These are phyloP conservation scores for Elongisporangium prolatum DNA, from an alignment of 352 stramenopile species.

Conservation along the genomic window DNA sequence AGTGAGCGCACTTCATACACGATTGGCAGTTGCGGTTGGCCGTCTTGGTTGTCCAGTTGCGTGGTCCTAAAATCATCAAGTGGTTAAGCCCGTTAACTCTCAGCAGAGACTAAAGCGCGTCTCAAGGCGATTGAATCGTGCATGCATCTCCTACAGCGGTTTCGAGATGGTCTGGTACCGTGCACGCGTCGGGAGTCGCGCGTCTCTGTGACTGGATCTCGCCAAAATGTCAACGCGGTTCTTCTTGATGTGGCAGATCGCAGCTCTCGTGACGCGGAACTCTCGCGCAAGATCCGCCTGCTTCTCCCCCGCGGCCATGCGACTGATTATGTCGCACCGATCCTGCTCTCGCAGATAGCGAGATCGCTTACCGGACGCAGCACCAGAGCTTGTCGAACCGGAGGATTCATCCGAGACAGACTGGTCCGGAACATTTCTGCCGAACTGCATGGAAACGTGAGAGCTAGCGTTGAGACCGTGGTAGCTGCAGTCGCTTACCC, in stretches of 20 bases:
- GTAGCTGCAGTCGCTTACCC: too few relatives aligned
- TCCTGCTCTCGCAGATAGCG: slow-evolving; percentile 19
- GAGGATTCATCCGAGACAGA: not conserved
- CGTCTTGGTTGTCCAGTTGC: not conserved
- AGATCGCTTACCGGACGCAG: slow-evolving; percentile 10
- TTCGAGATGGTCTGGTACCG: not conserved
- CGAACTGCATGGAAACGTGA: too few relatives aligned
- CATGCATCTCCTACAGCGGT: not conserved
- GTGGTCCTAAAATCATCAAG: not conserved
- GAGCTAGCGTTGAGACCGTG: too few relatives aligned
- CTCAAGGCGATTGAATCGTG: not conserved
- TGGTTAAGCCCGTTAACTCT: too few relatives aligned
- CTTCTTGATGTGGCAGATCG: slow-evolving; percentile 40
- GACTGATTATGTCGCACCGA: slow-evolving; percentile 23
- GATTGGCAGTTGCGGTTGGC: not conserved
- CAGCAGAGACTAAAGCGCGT: too few relatives aligned
- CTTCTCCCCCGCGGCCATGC: slow-evolving; percentile 29
- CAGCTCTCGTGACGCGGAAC: slow-evolving; percentile 28
- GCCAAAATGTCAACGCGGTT: slow-evolving; percentile 33
- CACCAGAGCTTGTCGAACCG: not conserved
- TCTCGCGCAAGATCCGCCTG: slow-evolving; percentile 30
- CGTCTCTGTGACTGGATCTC: slow-evolving; percentile 3
- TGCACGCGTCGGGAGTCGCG: not conserved
- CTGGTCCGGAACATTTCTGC: not conserved
- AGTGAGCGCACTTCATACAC: not conserved